A percentile compares a stretch with the other conserved stretches of the same genome.
Conservation (phyloP, 192 early-diverging fungal species). For the Obelidium mucronatum region DNA sequence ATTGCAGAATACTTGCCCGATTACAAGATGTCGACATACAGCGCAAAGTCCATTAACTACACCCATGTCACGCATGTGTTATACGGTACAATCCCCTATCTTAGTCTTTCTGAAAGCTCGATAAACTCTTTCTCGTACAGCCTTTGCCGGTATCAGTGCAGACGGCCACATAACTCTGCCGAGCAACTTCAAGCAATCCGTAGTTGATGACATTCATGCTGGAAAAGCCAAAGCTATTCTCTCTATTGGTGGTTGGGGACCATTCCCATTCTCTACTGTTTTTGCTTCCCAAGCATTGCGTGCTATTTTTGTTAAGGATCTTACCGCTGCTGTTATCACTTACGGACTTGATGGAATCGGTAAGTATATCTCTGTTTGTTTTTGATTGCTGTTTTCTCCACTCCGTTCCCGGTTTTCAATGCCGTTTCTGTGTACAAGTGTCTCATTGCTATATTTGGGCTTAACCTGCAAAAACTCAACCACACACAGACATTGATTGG, state of each 20-base stretch:
- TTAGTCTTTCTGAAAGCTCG: too few species aligned
- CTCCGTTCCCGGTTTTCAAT: too few species aligned
- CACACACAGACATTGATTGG: constrained; percentile 1
- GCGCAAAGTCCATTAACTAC: too few species aligned
- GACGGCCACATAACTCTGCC: neutral
- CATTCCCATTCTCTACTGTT: neutral
- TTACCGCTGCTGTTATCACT: neutral
- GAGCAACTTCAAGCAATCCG: neutral
- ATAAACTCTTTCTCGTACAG: neutral
- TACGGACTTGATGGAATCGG: neutral
- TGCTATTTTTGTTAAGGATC: neutral
- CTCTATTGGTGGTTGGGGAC: neutral
- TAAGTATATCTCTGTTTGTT: too few species aligned
- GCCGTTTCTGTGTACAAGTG: too few species aligned
- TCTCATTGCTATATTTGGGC: too few species aligned
- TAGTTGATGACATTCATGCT: neutral
- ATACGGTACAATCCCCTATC: too few species aligned
- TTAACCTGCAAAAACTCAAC: too few species aligned
- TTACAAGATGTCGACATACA: too few species aligned
- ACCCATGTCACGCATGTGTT: too few species aligned
- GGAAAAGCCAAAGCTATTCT: neutral
- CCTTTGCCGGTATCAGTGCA: neutral
- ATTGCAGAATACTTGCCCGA: too few species aligned
- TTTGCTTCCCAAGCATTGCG: neutral
- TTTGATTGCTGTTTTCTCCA: too few species aligned